phyloP scores from a whole-genome alignment of 768 basidiomycete species.

The Megacollybia marginata region DNA sequence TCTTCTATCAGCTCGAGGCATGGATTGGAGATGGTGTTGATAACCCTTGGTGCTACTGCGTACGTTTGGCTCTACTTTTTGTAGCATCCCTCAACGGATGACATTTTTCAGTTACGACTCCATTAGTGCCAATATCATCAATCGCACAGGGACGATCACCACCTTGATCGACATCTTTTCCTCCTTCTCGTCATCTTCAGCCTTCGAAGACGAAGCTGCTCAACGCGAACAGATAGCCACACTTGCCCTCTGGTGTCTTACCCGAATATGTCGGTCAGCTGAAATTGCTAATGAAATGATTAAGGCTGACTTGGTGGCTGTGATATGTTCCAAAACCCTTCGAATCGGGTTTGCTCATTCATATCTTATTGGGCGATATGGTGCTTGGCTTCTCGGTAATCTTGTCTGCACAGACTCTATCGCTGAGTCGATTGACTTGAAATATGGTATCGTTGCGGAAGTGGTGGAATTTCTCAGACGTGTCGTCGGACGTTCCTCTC shows the following conservation, averaged over 20 bases:
- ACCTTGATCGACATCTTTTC: conserved; percentile 14
- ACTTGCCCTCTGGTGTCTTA: conserved; percentile 15
- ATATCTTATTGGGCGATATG: conserved; percentile 7
- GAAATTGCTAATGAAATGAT: conserved; percentile 16
- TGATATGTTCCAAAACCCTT: conserved; percentile 13
- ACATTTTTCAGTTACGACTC: conserved; percentile 10
- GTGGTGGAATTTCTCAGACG: conserved; percentile 12
- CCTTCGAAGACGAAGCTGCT: conserved; percentile 4
- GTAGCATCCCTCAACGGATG: not conserved
- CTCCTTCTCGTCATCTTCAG: not conserved
- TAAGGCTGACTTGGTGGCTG: conserved; percentile 11
- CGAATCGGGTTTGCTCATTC: conserved; percentile 1
- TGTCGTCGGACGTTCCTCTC: not conserved
- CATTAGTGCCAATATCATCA: conserved; percentile 17
- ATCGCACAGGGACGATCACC: conserved; percentile 11
- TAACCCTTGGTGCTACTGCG: conserved; percentile 14
- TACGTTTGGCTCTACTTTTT: conserved; percentile 1
- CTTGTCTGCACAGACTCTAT: conserved; percentile 12
- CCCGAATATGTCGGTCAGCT: conserved; percentile 11
- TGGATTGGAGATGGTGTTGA: conserved; percentile 14
- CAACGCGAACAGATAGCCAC: conserved; percentile 12
- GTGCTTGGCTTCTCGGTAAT: conserved; percentile 16
- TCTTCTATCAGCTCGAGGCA: not conserved
- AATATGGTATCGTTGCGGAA: conserved; percentile 5
- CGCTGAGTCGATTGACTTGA: conserved; percentile 10